These are phyloP conservation scores for Penicillium janthinellum DNA, from an alignment of 2,329 filamentous ascomycete species.

Conservation along the genomic window DNA sequence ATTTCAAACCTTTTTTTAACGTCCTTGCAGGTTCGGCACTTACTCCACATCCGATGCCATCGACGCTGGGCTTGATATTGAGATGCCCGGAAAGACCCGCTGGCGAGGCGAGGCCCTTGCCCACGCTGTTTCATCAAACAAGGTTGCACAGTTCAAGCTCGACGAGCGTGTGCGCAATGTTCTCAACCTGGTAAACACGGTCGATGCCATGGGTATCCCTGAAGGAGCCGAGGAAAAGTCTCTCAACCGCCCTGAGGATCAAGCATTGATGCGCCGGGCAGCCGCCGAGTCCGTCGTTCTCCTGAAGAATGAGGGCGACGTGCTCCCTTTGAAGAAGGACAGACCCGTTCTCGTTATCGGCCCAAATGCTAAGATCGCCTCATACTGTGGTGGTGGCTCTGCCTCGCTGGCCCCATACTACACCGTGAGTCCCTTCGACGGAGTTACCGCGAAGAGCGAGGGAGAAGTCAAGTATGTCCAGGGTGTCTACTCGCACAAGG, in stretches of 20 bases:
- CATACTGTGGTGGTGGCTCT: constrained; percentile 64
- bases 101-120: constrained; percentile 45
- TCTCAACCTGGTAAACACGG: constrained; percentile 62
- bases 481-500: constrained; percentile 66
- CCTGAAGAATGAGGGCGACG: constrained; percentile 68
- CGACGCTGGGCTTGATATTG: constrained; percentile 50
- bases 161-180: constrained; percentile 62
- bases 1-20: not conserved
- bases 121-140: constrained; percentile 56
- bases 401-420: constrained; percentile 56
- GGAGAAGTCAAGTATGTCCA: constrained; percentile 54
- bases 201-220: constrained; percentile 55
- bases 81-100: constrained; percentile 51
- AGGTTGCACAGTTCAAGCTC: constrained; percentile 57
- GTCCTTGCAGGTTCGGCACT: constrained; percentile 44
- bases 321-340: constrained; percentile 59
- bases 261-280: constrained; percentile 64
- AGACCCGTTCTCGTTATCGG: constrained; percentile 56
- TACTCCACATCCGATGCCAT: constrained; percentile 50
- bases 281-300: constrained; percentile 72
- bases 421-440: constrained; percentile 48
- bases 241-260: constrained; percentile 62
- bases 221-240: constrained; percentile 58
- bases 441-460: constrained; percentile 40
- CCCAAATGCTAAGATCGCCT: constrained; percentile 53